Conservation (phyloP, 116 monocot genomes). For the Trichopus zeylanicus region DNA sequence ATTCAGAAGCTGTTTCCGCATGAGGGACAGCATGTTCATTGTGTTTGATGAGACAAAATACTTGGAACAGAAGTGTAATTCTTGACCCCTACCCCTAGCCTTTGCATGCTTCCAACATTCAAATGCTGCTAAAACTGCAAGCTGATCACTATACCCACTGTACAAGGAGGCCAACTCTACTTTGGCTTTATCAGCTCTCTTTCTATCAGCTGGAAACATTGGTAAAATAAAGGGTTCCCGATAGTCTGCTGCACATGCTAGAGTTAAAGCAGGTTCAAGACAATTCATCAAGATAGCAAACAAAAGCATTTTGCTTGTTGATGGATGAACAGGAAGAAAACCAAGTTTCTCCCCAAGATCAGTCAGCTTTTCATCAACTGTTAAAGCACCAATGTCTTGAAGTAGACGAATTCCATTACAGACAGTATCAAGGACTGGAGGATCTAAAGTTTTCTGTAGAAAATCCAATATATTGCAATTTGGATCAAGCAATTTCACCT, state of each 20-base stretch:
- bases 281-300: constrained; percentile 96
- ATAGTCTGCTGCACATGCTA: constrained; percentile 82
- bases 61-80: constrained; percentile 61
- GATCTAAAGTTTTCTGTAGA: constrained; percentile 84
- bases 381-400: constrained; percentile 90
- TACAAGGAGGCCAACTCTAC: constrained; percentile 75
- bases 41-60: constrained; percentile 75
- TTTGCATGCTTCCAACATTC: constrained; percentile 89
- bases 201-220: constrained; percentile 68
- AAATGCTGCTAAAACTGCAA: constrained; percentile 82
- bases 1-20: constrained; percentile 75
- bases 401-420: constrained; percentile 70
- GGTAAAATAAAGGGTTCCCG: constrained; percentile 87
- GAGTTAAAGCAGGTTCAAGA: constrained; percentile 89
- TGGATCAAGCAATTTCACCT: constrained; percentile 91
- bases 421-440: constrained; percentile 71
- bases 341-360: constrained; percentile 89
- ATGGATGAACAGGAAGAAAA: constrained; percentile 93
- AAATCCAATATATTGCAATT: constrained; percentile 64
- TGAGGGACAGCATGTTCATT: constrained; percentile 75
- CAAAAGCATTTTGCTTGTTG: constrained; percentile 88
- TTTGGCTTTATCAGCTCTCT: constrained; percentile 67
- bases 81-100: constrained; percentile 46
- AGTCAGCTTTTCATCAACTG: constrained; percentile 74
- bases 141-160: constrained; percentile 90